A percentile compares a stretch with the other conserved stretches of the same genome.
Evolutionary conservation across 129 eudicot species (phyloP).

Genomic region (Ambrosia artemisiifolia): DNA sequence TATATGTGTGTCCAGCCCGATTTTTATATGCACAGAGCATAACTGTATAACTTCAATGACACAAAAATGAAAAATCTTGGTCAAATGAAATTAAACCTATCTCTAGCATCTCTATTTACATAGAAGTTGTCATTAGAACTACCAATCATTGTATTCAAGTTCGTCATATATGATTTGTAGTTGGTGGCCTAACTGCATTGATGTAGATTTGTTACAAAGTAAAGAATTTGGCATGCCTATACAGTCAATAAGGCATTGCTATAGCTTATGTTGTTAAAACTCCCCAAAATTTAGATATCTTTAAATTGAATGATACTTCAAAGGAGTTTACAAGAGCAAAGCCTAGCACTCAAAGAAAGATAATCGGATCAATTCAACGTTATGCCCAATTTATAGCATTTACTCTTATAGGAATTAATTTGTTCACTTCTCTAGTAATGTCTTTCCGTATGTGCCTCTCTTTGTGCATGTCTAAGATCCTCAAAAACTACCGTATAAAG

Average conservation of each 20-base stretch:
- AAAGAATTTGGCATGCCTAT: background rate
- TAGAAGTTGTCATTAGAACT: too few species aligned
- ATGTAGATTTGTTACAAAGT: too few species aligned
- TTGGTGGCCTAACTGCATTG: too few species aligned
- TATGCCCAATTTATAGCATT: background rate
- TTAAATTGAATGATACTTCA: background rate
- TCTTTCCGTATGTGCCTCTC: too few species aligned
- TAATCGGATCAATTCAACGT: background rate
- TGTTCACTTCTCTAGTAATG: too few species aligned
- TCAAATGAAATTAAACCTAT: background rate
- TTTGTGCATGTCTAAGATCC: too few species aligned
- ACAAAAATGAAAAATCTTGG: constrained; percentile 1
- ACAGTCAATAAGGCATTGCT: background rate
- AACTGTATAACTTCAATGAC: background rate
- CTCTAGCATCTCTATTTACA: background rate
- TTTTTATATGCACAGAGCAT: background rate
- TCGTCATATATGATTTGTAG: too few species aligned
- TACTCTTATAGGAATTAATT: too few species aligned
- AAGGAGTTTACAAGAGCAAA: background rate
- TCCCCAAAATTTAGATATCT: background rate
- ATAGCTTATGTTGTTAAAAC: background rate
- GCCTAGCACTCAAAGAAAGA: background rate
- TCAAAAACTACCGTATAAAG: too few species aligned
- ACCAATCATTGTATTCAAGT: too few species aligned
- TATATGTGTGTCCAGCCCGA: background rate